Base-by-base conservation (phyloP, 176 grass and related monocot genomes). In the Bromus sterilis region DNA sequence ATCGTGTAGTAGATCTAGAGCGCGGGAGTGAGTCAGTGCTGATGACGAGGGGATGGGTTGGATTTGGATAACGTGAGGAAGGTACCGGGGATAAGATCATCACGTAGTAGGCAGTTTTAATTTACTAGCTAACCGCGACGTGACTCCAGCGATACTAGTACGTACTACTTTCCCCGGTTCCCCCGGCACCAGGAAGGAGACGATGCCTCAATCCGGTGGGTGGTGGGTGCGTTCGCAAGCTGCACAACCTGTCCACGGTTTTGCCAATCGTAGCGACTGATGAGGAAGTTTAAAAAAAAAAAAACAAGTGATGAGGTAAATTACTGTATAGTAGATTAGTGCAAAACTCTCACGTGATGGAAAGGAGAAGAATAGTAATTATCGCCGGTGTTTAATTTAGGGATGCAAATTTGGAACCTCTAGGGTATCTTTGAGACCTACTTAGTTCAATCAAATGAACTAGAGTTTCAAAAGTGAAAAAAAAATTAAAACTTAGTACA, bases 31-130 rank as follows among this genome's bases (percentile, higher is more conserved):
- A 68, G 79, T 62, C 40, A 20, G 63, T 26, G 85, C 31, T 12
- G 53, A 4, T 18, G 35, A 31, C 11, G 42, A 6, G 1, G 16
- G 4, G 53, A 46, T 11, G 39, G 40, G 71, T 7, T 25, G 43
- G 68, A 61, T 69, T 42, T 48, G 69, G 69, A 73, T 73, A 65
- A 65, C 34, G 59, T 11, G 28, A 25, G 2, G 1, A 10, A 74
- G 56, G 11, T 14, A 4, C 20, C 43, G 25, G 18, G 80, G 84
- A 90, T 91, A 87, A 86, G 88, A 86, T 82, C 83, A 73, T 82
- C 78, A 49, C 82, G 56, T 83, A 64, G 0, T 1, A 7, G 1
- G 0, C 2, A 24, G 11, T 36, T 42, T 31, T 30, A 44, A 1
- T 21, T 20, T 1, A 3, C 11, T 12, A 20, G 77, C 41, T 60